Evolutionary conservation across 2,329 filamentous ascomycete species (phyloP).

Genomic region (Colletotrichum lentis): DNA sequence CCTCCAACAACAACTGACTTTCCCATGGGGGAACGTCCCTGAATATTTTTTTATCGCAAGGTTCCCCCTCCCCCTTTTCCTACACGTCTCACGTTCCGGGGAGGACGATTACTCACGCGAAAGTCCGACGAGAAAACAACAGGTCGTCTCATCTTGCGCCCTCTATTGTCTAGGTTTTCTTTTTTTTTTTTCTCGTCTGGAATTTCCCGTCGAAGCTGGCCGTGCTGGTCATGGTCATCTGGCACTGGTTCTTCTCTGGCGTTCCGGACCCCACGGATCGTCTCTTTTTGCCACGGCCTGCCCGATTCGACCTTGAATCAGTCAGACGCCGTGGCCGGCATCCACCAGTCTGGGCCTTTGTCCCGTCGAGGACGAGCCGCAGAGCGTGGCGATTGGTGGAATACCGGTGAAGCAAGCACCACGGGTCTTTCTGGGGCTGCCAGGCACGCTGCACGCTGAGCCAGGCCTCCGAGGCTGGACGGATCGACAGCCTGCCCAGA

Average conservation of each 20-base stretch:
- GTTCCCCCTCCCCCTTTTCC: neutral
- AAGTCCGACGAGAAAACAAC: neutral
- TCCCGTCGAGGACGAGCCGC: neutral
- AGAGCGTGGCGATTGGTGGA: neutral
- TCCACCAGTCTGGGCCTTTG: conserved; percentile 23
- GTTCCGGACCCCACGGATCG: conserved; percentile 39
- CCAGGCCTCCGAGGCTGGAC: conserved; percentile 17
- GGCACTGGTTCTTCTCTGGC: conserved; percentile 8
- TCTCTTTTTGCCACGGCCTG: conserved; percentile 39
- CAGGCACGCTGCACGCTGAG: neutral
- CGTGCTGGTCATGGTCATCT: neutral
- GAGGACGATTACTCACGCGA: conserved; percentile 14
- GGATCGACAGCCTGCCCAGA: conserved; percentile 9
- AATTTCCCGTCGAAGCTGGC: conserved; percentile 14
- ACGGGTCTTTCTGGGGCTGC: neutral
- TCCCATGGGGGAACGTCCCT: conserved; percentile 28
- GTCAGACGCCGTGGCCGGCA: conserved; percentile 16
- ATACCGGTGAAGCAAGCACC: conserved; percentile 1
- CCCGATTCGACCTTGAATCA: conserved; percentile 37
- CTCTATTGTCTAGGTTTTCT: neutral
- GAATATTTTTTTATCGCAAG: neutral
- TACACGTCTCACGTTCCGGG: neutral
- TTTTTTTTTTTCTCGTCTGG: too few relatives aligned
- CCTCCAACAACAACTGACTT: conserved; percentile 27
- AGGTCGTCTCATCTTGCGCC: conserved; percentile 17